A percentile compares a stretch with the other conserved stretches of the same genome.
Evolutionary conservation across 352 stramenopile genomes (phyloP).

Genomic region (Halophytophthora polymorphica): DNA sequence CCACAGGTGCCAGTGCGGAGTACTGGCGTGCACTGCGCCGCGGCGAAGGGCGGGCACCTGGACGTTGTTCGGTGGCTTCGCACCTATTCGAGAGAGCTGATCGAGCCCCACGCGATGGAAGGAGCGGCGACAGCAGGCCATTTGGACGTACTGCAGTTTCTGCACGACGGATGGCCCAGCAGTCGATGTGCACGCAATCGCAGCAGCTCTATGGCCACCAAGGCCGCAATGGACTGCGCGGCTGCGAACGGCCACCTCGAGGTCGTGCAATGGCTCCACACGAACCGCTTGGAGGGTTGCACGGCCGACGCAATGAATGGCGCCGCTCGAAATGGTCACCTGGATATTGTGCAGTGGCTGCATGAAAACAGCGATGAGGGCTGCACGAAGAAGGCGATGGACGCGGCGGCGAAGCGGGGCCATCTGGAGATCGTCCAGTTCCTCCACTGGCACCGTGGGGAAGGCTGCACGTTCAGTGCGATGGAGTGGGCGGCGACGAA

Average conservation of each 20-base stretch:
- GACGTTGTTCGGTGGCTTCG: slow-evolving; percentile 9
- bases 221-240: slow-evolving; percentile 1
- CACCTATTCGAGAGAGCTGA: background rate
- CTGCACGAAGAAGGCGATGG: slow-evolving; percentile 5
- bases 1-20: background rate
- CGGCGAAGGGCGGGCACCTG: slow-evolving; percentile 3
- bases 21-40: slow-evolving; percentile 1
- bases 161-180: slow-evolving; percentile 1
- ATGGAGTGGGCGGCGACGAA: slow-evolving; percentile 6
- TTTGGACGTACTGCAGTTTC: slow-evolving; percentile 10
- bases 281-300: slow-evolving; percentile 2
- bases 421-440: slow-evolving; percentile 10
- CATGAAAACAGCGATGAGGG: slow-evolving; percentile 6
- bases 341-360: slow-evolving; percentile 6
- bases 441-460: background rate
- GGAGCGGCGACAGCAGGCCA: slow-evolving; percentile 2
- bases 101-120: background rate
- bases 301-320: slow-evolving; percentile 4
- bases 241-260: slow-evolving; percentile 6
- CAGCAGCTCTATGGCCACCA: background rate
- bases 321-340: slow-evolving; percentile 3
- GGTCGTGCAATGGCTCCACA: slow-evolving; percentile 2
- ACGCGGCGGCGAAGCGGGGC: slow-evolving; percentile 1
- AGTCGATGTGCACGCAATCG: too few species aligned
- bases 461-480: slow-evolving; percentile 3